Evolutionary conservation across 192 early-diverging fungal species (phyloP), one percentile per base, ranked within the genome.

Genomic region (Lobosporangium transversale): DNA sequence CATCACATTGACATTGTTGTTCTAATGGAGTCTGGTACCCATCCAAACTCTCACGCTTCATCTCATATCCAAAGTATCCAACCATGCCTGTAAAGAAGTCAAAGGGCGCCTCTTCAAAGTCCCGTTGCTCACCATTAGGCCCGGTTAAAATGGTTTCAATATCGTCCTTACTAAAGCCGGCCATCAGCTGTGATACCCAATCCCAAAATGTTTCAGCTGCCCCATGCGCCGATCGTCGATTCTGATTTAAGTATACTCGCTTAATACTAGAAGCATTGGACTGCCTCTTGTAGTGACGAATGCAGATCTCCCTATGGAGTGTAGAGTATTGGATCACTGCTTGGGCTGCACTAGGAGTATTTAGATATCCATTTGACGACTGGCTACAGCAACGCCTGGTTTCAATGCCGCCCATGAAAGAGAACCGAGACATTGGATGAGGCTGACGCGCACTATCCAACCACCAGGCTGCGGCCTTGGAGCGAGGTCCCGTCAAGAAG

Each of bases 11-110:
- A n/a, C 84, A 81, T 11, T 61, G 64, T 29, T 87, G 84, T 44
- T 81, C 68, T 0, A 20, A 23, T 20, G 85, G 84, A 9, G 61
- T 64, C 1, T 52, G 43, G 50, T 87, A 85, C 0, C 82, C 84
- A 0, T 84, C 71, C 67, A 96, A 32, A 53, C 85, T 85, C 68
- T 98, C 97, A 30, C 83, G 58, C 58, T 94, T 94, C 93, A 98
- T 94, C 60, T 96, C 97, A 75, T 98, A 98, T 0, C 93, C 94
- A 82, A 97, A 90, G 67, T 92, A 94, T 0, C 97, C 97, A 0
- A 95, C 80, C 79, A 96, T 83, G 0, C 97, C 97, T 52, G 94
- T 88, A n/a, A 85, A 76, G 58, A 97, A 97, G 42, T 75, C 83
- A 52, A 87, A 81, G 0, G 80, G 69, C 0, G 64, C 59, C 47